Evolutionary conservation across 768 basidiomycete genomes (phyloP).

Genomic region (Obba rivulosa): DNA sequence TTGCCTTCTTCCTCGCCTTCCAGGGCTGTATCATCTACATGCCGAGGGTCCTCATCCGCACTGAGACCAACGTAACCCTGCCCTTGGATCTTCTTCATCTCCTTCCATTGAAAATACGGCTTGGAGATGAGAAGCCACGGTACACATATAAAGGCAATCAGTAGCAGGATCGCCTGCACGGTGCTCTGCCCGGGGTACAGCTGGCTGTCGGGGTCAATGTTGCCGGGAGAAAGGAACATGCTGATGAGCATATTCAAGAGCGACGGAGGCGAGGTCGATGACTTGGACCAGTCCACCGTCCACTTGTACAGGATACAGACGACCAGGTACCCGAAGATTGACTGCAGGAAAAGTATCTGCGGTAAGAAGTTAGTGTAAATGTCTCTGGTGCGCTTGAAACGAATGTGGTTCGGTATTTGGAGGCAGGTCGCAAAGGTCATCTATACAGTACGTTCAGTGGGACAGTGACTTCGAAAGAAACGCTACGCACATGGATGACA

Average conservation of each 20-base stretch:
- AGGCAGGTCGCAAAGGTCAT: conserved; percentile 99
- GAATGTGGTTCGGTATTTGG: conserved; percentile 92
- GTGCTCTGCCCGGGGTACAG: conserved; percentile 86
- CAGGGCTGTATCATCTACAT: conserved; percentile 55
- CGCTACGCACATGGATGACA: conserved; percentile 82
- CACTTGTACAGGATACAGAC: conserved; percentile 97
- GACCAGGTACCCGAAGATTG: conserved; percentile 95
- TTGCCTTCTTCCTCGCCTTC: conserved; percentile 82
- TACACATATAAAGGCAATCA: conserved; percentile 81
- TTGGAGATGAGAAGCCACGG: conserved; percentile 93
- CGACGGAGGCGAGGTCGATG: conserved; percentile 71
- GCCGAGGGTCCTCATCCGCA: conserved; percentile 48
- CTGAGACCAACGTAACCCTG: conserved; percentile 79
- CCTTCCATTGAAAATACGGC: conserved; percentile 88
- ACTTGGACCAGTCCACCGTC: conserved; percentile 84
- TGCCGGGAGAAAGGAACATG: conserved; percentile 93
- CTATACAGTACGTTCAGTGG: conserved; percentile 33
- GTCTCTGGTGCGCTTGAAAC: conserved; percentile 81
- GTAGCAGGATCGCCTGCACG: conserved; percentile 73
- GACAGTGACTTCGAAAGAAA: not conserved
- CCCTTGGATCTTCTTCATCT: conserved; percentile 75
- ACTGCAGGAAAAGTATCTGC: conserved; percentile 95
- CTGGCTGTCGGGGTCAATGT: conserved; percentile 58
- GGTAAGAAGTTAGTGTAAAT: conserved; percentile 96
- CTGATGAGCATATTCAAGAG: conserved; percentile 93